Conservation (phyloP, 176 grass and related monocot genomes). For the Bonia amplexicaulis region DNA sequence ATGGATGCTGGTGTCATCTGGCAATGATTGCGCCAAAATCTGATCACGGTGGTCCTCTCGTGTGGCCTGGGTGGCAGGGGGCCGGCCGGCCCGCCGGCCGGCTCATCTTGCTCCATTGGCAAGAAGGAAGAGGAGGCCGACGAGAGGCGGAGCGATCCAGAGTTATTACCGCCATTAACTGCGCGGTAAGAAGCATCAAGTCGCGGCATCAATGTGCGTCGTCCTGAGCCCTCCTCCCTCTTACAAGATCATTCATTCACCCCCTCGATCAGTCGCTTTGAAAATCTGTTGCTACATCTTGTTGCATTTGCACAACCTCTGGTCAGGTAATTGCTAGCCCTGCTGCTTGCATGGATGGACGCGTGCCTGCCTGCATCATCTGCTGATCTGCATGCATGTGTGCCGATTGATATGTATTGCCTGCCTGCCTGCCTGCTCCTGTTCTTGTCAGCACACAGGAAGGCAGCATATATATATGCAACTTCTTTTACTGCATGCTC, state of each 20-base stretch:
- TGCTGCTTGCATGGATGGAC: background rate
- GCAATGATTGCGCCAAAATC: constrained; percentile 27
- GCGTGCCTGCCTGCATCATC: background rate
- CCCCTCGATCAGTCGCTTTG: background rate
- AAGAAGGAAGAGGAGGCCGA: background rate
- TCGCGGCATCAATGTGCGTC: background rate
- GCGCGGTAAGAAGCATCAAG: background rate
- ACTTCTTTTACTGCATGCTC: background rate
- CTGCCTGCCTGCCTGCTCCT: background rate
- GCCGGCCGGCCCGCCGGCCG: background rate
- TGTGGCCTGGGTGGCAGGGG: background rate
- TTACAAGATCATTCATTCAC: background rate
- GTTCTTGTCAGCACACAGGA: background rate
- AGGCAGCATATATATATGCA: background rate
- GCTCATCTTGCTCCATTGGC: background rate
- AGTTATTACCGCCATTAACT: background rate
- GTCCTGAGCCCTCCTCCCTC: background rate
- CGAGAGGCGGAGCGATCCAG: background rate
- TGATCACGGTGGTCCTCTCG: constrained; percentile 11
- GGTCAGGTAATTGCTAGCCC: background rate
- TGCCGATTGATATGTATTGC: background rate
- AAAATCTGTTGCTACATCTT: background rate
- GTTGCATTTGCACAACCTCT: background rate
- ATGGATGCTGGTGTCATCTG: constrained; percentile 14
- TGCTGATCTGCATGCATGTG: background rate